Evolutionary conservation across 441 rosid species (phyloP).

Genomic region (Euphorbia corollata): DNA sequence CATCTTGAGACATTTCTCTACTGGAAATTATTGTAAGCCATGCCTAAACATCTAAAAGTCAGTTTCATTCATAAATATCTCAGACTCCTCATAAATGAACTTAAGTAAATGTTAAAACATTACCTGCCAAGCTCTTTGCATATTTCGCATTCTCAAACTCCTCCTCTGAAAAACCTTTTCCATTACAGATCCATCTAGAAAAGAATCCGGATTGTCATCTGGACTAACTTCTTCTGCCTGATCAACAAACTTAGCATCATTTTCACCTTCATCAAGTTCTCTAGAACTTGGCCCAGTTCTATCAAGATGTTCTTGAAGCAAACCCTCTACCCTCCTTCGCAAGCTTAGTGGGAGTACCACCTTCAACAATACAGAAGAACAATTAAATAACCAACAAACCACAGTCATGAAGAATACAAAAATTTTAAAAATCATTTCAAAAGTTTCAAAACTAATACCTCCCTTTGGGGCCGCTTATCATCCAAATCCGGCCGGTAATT

Average conservation of each 20-base stretch:
- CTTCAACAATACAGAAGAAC: conserved; percentile 30
- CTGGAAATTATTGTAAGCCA: no score
- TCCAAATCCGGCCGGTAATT: conserved; percentile 96
- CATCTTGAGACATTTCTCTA: not conserved
- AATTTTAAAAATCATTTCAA: conserved; percentile 5
- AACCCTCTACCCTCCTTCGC: conserved; percentile 90
- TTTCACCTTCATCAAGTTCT: conserved; percentile 30
- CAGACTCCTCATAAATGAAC: not conserved
- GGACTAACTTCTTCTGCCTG: conserved; percentile 39
- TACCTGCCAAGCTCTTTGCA: conserved; percentile 93
- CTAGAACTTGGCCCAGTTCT: conserved; percentile 52
- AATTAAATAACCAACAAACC: not conserved
- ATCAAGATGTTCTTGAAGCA: conserved; percentile 88
- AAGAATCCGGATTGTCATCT: conserved; percentile 48
- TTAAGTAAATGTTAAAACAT: not conserved
- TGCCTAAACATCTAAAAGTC: not conserved
- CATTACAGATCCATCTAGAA: conserved; percentile 80
- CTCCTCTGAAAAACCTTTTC: conserved; percentile 89
- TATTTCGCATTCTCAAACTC: conserved; percentile 83
- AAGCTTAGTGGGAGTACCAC: conserved; percentile 81
- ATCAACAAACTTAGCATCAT: conserved; percentile 31
- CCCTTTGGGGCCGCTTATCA: conserved; percentile 96
- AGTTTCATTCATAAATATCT: not conserved
- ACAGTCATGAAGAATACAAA: not conserved
- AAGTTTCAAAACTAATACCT: conserved; percentile 42